Percentiles rank a stretch among this genome's conserved stretches.
These are phyloP conservation scores for Pseudocercospora fijiensis DNA, from an alignment of 2,329 filamentous ascomycete genomes.

Conservation along the genomic window DNA sequence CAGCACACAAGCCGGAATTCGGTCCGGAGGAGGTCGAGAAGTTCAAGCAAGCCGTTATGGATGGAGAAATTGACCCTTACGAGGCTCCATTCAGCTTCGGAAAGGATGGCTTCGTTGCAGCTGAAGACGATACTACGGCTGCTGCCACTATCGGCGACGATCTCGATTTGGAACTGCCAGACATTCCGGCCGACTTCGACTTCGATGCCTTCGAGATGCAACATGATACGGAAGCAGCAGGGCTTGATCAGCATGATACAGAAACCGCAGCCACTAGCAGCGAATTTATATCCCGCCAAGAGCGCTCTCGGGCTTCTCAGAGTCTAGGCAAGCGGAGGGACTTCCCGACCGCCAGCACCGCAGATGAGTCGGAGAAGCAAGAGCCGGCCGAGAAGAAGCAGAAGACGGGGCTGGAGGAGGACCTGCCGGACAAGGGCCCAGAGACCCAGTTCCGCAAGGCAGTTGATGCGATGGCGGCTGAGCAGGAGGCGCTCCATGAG, in stretches of 20 bases:
- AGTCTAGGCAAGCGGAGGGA: constrained; percentile 28
- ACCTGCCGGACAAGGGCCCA: neutral
- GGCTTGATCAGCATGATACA: no score
- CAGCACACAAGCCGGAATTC: constrained; percentile 3
- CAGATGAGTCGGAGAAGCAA: neutral
- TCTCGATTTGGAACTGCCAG: neutral
- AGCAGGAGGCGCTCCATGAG: neutral
- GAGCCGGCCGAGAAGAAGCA: constrained; percentile 12
- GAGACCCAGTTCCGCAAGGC: neutral
- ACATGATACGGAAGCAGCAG: neutral
- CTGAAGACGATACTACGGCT: neutral
- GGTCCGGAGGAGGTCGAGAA: constrained; percentile 15
- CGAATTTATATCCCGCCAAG: no score
- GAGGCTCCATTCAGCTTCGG: constrained; percentile 18
- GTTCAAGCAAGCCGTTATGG: constrained; percentile 7
- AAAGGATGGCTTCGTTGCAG: neutral
- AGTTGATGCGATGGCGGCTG: neutral
- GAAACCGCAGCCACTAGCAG: neutral
- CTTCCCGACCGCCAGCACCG: neutral
- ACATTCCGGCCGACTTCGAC: neutral
- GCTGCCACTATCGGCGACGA: neutral
- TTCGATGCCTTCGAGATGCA: neutral
- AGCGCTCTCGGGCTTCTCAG: no score
- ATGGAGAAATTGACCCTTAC: constrained; percentile 13
- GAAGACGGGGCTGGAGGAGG: constrained; percentile 1